Evolutionary conservation across 2,329 filamentous ascomycete species (phyloP).

Genomic region (Xylaria sp.): DNA sequence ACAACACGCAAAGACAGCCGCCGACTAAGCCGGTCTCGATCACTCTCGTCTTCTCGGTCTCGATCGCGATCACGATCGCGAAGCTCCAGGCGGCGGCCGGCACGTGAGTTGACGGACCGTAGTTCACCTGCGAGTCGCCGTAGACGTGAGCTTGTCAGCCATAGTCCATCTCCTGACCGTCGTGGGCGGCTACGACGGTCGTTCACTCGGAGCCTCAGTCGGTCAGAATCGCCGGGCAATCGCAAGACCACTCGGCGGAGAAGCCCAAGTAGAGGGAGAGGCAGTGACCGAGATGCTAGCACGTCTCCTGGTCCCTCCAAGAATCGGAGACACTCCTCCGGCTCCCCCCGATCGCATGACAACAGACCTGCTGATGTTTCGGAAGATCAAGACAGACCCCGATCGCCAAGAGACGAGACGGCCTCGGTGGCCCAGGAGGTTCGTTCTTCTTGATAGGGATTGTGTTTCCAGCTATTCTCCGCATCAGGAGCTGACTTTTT

Average conservation of each 20-base stretch:
- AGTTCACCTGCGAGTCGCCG: constrained; percentile 32
- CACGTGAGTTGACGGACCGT: constrained; percentile 33
- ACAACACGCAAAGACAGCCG: constrained; percentile 37
- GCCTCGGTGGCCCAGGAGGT: constrained; percentile 38
- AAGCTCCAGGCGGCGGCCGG: constrained; percentile 32
- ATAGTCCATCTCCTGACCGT: constrained; percentile 34
- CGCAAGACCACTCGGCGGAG: constrained; percentile 22
- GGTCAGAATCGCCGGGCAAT: constrained; percentile 21
- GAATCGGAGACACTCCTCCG: constrained; percentile 48
- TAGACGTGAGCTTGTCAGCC: constrained; percentile 34
- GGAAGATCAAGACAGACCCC: constrained; percentile 41
- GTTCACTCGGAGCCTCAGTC: constrained; percentile 32
- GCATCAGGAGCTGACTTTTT: constrained; percentile 34
- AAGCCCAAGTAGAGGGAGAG: constrained; percentile 18
- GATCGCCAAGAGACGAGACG: constrained; percentile 32
- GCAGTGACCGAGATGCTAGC: constrained; percentile 23
- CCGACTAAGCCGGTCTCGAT: constrained; percentile 36
- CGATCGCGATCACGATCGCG: constrained; percentile 35
- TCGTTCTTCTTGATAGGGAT: constrained; percentile 35
- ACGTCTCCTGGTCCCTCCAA: constrained; percentile 33
- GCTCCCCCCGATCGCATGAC: constrained; percentile 43
- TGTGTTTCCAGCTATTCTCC: constrained; percentile 22
- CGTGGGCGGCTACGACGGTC: constrained; percentile 34
- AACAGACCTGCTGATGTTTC: constrained; percentile 54
- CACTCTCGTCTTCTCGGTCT: constrained; percentile 37